Percentiles rank a stretch among this genome's conserved stretches.
Conservation (phyloP, 2,329 filamentous ascomycete species). For the Amylocarpus encephaloides region DNA sequence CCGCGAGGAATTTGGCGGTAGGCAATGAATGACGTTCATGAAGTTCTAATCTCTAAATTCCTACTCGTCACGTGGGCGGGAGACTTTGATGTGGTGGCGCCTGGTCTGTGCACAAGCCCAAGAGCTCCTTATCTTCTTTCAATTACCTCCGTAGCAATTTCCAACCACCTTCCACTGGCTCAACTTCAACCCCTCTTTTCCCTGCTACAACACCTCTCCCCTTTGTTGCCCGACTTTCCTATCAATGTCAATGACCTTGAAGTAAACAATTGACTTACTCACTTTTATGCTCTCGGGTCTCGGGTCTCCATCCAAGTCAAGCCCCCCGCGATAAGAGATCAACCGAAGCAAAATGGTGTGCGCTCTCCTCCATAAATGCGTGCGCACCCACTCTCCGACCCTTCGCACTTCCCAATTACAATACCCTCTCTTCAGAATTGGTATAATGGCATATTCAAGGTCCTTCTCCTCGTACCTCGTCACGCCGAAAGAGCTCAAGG, state of each 20-base stretch:
- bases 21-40: no score
- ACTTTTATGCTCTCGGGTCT: no score
- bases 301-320: slow-evolving; percentile 11
- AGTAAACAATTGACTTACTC: not conserved
- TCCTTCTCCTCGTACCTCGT: slow-evolving; percentile 76
- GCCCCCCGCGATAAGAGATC: slow-evolving; percentile 18
- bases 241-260: not conserved
- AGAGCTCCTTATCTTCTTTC: slow-evolving; percentile 2
- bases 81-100: not conserved
- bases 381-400: slow-evolving; percentile 10
- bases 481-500: slow-evolving; percentile 72
- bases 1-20: no score
- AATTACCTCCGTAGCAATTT: not conserved
- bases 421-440: slow-evolving; percentile 1
- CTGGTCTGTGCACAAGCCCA: not conserved
- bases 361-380: slow-evolving; percentile 20
- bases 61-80: not conserved
- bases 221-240: not conserved
- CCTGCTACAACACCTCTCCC: not conserved
- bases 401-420: not conserved
- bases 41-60: no score
- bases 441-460: slow-evolving; percentile 33
- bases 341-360: slow-evolving; percentile 25
- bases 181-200: not conserved
- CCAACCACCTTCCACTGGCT: not conserved